phyloP scores from a whole-genome alignment of 2,329 filamentous ascomycete genomes.

The Pseudogymnoascus sp. region DNA sequence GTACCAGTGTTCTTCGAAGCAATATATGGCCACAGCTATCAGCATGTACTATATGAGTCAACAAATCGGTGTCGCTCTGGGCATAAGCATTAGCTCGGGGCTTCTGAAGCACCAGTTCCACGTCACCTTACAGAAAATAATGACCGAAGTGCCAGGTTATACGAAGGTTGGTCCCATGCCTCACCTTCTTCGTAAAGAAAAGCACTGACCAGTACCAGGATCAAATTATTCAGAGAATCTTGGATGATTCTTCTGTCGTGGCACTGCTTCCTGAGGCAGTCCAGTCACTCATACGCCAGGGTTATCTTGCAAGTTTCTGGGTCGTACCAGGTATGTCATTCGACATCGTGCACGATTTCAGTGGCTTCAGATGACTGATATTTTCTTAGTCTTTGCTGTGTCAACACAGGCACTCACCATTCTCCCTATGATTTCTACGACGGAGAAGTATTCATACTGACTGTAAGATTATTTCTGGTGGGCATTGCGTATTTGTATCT shows the following conservation, averaged over 20 bases:
- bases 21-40: conserved; percentile 20
- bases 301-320: conserved; percentile 19
- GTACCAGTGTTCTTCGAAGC: conserved; percentile 16
- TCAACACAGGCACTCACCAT: conserved; percentile 15
- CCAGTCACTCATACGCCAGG: conserved; percentile 11
- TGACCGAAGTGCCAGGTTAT: conserved; percentile 14
- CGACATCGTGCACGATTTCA: not conserved
- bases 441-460: conserved; percentile 13
- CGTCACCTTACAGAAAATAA: conserved; percentile 11
- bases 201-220: not conserved
- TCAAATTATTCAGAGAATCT: conserved; percentile 17
- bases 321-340: conserved; percentile 18
- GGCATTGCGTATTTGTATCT: not conserved
- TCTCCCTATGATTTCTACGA: conserved; percentile 16
- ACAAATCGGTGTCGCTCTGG: conserved; percentile 19
- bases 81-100: conserved; percentile 17
- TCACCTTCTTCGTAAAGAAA: not conserved
- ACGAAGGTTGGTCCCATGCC: conserved; percentile 13
- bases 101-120: conserved; percentile 16
- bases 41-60: conserved; percentile 22
- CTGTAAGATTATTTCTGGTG: not conserved
- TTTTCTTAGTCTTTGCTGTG: conserved; percentile 12
- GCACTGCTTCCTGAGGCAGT: conserved; percentile 13
- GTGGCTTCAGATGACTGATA: conserved; percentile 1
- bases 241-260: conserved; percentile 18